Base-by-base conservation (phyloP, 2,329 filamentous ascomycete species). In the Phaeomoniella chlamydospora region DNA sequence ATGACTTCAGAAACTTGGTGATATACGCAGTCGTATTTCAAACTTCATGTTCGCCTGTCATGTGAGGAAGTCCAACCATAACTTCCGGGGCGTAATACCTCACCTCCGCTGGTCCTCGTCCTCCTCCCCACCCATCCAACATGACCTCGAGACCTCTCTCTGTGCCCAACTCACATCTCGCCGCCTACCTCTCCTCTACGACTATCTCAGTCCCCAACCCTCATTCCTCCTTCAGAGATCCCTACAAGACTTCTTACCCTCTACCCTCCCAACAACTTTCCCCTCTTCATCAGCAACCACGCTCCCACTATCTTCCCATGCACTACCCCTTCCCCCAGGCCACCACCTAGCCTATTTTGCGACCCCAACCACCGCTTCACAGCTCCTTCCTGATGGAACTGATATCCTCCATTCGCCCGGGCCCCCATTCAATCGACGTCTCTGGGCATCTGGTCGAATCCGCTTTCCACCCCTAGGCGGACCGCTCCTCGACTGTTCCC, bases 321-420 rank as follows among this genome's bases (percentile, higher is more conserved):
- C 34, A 32, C 34, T 40, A 29, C 36, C 45, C 6, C 41, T 57
- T 12, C 75, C 78, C 0, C 66, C 72, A 18, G 81, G 79, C 22
- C 78, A 92, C 53, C 86, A 94, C 55, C 67, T 94, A 22, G 74
- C 88, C 44, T 92, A 92, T 62, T 94, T 94, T 59, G 84, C 86
- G 40, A 71, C 80, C 9, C 71, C 75, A 42, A 62, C 79, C 13
- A 64, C 70, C 1, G 61, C 72, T 11, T 71, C 68, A 5, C 47
- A 64, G 19, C 70, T 96, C 31, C 68, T 85, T 13, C 64, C 74
- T 1, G 90, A 98, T 59, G 88, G 90, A 39, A 92, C 87, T 1
- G 88, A 96, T 53, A 64, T 72, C 3, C 65, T 79, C 36, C 85
- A 94, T 51, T 77, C 68, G 15, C 88, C 88, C 0, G 83, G 80